Base-by-base conservation (phyloP, 176 grass and related monocot genomes). In the Oryza brachyantha region DNA sequence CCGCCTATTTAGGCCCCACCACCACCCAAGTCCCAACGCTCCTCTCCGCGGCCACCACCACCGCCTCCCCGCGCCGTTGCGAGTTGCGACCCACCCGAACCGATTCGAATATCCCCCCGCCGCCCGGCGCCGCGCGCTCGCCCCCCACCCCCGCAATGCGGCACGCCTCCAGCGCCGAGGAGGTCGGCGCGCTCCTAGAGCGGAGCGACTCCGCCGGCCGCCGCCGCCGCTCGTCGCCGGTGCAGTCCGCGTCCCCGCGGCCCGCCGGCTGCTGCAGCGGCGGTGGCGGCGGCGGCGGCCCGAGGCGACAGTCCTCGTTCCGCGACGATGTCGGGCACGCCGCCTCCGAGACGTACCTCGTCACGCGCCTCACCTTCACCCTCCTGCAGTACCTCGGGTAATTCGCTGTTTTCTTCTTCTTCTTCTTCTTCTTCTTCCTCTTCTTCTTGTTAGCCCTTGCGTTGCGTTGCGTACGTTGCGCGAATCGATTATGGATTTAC, bases 341-440 rank as follows among this genome's bases (percentile, higher is more conserved):
- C 34, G 96, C 96, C 21, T 88, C 92, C 35, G 96, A 94, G 83
- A 95, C 96, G 0, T 98, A 94, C 81, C 92, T 94, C 67, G 82
- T 98, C 66, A 93, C 88, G 46, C 83, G 92, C 50, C 92, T 98
- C 69, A 37, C 96, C 65, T 81, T 95, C 76, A 85, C 43, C 11
- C 92, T 98, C 13, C 92, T 98, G 29, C 83, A 61, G 75, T 98
- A 81, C 82, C 96, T 98, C 66, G 96, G 96, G 96, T 98, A 94
- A 74, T 76, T 36, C 41, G 1, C 4, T 0, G 9, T 13, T 22
- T 8, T 21, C 12, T 8, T 25, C 16, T 29, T 3, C 52, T 5
- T 10, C n/a, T n/a, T n/a, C n/a, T n/a, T n/a, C n/a, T n/a, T n/a
- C n/a, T n/a, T n/a, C n/a, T n/a, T n/a, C n/a, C n/a, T n/a, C n/a